Evolutionary conservation across 2,329 filamentous ascomycete genomes (phyloP).

Genomic region (Zymoseptoria pseudotritici): DNA sequence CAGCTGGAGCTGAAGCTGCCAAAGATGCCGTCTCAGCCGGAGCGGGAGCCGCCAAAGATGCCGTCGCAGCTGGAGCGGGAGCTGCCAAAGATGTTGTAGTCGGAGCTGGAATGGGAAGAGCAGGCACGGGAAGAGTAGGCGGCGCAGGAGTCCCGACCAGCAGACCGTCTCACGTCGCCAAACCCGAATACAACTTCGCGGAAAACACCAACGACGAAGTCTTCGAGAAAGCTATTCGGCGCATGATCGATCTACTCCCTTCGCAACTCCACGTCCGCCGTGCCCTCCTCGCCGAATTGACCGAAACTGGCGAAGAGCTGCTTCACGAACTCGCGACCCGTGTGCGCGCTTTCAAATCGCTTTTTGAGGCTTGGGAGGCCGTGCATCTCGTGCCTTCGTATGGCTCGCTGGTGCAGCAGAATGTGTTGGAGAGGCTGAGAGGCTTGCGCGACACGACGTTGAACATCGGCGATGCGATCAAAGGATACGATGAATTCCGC

Average conservation of each 20-base stretch:
- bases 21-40: neutral
- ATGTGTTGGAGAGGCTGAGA: conserved; percentile 8
- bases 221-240: neutral
- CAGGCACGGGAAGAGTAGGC: neutral
- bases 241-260: conserved; percentile 3
- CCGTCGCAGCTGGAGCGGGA: neutral
- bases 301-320: conserved; percentile 9
- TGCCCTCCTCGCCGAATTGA: conserved; percentile 8
- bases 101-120: neutral
- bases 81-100: neutral
- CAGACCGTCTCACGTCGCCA: neutral
- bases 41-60: neutral
- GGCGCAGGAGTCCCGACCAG: neutral
- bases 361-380: conserved; percentile 12
- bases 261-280: neutral
- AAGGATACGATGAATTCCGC: conserved; percentile 38
- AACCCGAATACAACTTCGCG: neutral
- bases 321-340: conserved; percentile 13
- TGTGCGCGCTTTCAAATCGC: conserved; percentile 9
- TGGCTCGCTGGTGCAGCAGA: conserved; percentile 1
- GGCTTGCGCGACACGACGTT: neutral
- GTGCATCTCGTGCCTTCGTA: conserved; percentile 6
- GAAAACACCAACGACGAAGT: neutral
- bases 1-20: neutral
- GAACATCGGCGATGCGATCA: conserved; percentile 19